phyloP scores from a whole-genome alignment of 2,329 filamentous ascomycete species.

The Coleophoma crateriformis region DNA sequence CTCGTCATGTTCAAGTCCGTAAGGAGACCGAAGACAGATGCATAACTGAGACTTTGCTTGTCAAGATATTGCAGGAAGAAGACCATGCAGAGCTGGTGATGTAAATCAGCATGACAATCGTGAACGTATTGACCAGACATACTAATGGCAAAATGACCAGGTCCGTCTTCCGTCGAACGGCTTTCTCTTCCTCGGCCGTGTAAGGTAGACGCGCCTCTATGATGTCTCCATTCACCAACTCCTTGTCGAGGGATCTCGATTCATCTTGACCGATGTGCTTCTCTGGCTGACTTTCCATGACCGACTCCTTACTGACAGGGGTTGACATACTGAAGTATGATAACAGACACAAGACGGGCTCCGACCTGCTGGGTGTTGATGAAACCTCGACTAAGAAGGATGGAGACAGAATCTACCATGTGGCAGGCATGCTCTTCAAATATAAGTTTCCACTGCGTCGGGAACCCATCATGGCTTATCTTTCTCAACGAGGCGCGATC shows the following conservation, averaged over 20 bases:
- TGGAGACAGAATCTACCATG: no score
- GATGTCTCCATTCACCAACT: not conserved
- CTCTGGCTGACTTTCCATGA: not conserved
- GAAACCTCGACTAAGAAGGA: no score
- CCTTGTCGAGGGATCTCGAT: not conserved
- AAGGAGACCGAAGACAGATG: conserved; percentile 39
- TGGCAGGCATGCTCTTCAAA: no score
- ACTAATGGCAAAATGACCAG: conserved; percentile 26
- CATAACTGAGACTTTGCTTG: conserved; percentile 45
- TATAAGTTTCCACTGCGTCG: no score
- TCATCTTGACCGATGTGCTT: not conserved
- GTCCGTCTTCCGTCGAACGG: conserved; percentile 29
- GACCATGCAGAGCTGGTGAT: conserved; percentile 32
- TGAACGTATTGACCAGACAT: not conserved
- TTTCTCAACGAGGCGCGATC: no score
- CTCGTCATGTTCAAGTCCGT: conserved; percentile 38
- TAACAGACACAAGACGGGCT: no score
- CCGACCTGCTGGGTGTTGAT: no score
- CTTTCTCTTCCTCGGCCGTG: conserved; percentile 26
- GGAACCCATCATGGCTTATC: no score
- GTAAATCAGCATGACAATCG: not conserved
- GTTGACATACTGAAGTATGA: not conserved
- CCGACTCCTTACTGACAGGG: not conserved
- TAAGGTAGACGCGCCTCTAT: conserved; percentile 5
- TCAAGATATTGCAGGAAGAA: conserved; percentile 40